Percentiles rank a stretch among this genome's conserved stretches.
phyloP scores from a whole-genome alignment of 192 early-diverging fungal species.

The Dissophora ornata region DNA sequence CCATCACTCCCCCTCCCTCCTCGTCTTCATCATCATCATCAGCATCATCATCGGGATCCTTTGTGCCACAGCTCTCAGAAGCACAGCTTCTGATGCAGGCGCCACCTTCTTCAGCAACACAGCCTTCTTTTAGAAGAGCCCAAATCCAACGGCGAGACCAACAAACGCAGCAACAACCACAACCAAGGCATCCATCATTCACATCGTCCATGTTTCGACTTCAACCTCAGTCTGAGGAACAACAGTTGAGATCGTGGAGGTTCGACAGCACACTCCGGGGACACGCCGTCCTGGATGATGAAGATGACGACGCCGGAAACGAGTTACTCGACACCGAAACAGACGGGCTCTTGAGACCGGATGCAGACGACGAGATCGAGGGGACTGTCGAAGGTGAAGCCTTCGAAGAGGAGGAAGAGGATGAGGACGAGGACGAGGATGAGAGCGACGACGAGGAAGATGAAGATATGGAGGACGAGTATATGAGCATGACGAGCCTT shows the following conservation, averaged over 20 bases:
- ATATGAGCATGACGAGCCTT: no score
- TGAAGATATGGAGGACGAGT: neutral
- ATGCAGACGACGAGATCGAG: slow-evolving; percentile 31
- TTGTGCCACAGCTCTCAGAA: no score
- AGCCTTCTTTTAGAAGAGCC: neutral
- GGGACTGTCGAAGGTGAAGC: slow-evolving; percentile 37
- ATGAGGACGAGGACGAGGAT: slow-evolving; percentile 12
- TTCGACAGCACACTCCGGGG: slow-evolving; percentile 28
- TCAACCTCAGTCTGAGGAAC: no score
- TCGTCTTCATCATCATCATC: slow-evolving; percentile 1
- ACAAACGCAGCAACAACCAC: slow-evolving; percentile 6
- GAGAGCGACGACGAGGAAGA: neutral
- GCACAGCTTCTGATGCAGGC: neutral
- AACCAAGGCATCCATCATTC: neutral
- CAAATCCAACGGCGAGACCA: neutral
- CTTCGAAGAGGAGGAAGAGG: slow-evolving; percentile 29
- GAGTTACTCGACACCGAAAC: slow-evolving; percentile 45
- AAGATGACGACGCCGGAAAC: slow-evolving; percentile 46
- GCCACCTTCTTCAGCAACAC: neutral
- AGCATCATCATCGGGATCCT: no score
- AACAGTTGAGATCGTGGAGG: no score
- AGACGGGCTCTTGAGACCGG: slow-evolving; percentile 15
- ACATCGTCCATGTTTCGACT: no score
- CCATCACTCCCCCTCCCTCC: neutral
- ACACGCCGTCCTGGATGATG: slow-evolving; percentile 43